These are phyloP conservation scores for Penicillium thymicola DNA, from an alignment of 2,329 filamentous ascomycete species.

Conservation along the genomic window DNA sequence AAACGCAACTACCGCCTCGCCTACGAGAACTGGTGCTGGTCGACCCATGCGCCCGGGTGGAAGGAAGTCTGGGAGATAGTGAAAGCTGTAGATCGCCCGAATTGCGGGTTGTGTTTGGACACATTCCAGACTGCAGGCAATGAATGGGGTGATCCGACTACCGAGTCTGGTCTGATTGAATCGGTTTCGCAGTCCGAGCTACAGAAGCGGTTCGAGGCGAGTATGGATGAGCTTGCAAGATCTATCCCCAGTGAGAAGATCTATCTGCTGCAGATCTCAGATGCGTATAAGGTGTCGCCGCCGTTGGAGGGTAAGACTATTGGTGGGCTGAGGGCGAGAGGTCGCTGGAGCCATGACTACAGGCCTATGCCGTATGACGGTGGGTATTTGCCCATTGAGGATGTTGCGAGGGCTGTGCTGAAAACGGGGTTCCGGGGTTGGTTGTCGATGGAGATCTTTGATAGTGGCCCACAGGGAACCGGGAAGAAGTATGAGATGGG, in stretches of 20 bases:
- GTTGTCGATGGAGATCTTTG: conserved; percentile 70
- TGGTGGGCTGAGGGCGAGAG: conserved; percentile 57
- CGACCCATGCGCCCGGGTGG: conserved; percentile 67
- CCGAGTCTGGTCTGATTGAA: conserved; percentile 57
- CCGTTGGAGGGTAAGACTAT: conserved; percentile 55
- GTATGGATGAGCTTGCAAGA: conserved; percentile 54
- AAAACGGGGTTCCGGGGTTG: conserved; percentile 64
- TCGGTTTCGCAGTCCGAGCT: conserved; percentile 47
- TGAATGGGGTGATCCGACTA: conserved; percentile 71
- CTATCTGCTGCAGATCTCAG: conserved; percentile 70
- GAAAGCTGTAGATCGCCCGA: conserved; percentile 57
- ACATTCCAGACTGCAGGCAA: conserved; percentile 72
- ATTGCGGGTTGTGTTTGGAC: conserved; percentile 72
- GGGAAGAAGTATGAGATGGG: conserved; percentile 50
- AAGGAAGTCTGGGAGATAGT: conserved; percentile 68
- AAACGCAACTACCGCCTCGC: conserved; percentile 59
- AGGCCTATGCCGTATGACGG: conserved; percentile 67
- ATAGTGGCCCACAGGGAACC: conserved; percentile 55
- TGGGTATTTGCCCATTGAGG: conserved; percentile 66
- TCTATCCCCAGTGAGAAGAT: conserved; percentile 68
- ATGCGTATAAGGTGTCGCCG: conserved; percentile 63
- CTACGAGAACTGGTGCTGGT: conserved; percentile 84
- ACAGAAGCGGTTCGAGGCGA: conserved; percentile 50
- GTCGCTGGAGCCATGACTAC: conserved; percentile 68
- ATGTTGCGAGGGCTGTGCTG: conserved; percentile 64